phyloP scores from a whole-genome alignment of 2,329 filamentous ascomycete genomes.

The Cercospora zeina region DNA sequence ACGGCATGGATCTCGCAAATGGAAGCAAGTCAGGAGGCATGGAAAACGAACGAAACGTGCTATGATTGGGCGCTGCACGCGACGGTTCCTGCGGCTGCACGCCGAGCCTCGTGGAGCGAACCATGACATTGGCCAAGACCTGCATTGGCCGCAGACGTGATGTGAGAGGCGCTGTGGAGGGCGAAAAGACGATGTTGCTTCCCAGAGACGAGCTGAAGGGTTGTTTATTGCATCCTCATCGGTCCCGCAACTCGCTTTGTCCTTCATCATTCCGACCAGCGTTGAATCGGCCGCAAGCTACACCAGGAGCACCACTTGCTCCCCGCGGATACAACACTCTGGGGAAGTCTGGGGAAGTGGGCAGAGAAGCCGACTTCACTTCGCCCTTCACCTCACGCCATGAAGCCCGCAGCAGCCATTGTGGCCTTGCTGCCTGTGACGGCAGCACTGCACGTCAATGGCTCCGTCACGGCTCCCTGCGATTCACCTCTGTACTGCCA shows the following conservation, averaged over 20 bases:
- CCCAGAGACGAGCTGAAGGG: background rate
- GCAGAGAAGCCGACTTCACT: background rate
- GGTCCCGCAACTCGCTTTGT: background rate
- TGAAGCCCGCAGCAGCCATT: constrained; percentile 6
- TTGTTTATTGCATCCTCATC: background rate
- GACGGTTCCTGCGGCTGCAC: background rate
- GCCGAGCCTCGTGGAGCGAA: constrained; percentile 14
- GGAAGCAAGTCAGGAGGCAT: background rate
- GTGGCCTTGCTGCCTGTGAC: constrained; percentile 19
- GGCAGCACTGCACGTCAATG: constrained; percentile 59
- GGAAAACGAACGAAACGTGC: background rate
- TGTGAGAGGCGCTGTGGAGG: constrained; percentile 9
- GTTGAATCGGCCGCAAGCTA: background rate
- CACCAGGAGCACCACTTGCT: background rate
- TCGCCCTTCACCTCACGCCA: constrained; percentile 2
- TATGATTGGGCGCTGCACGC: background rate
- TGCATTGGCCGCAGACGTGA: constrained; percentile 1
- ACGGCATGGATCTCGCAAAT: background rate
- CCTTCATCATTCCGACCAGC: background rate
- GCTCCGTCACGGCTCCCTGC: constrained; percentile 62
- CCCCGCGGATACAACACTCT: background rate
- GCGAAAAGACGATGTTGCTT: background rate
- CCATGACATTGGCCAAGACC: constrained; percentile 11
- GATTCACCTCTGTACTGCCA: constrained; percentile 68
- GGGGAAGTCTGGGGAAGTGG: background rate